Evolutionary conservation across 331 rosid species (phyloP).

Genomic region (Prunus yedoensis): DNA sequence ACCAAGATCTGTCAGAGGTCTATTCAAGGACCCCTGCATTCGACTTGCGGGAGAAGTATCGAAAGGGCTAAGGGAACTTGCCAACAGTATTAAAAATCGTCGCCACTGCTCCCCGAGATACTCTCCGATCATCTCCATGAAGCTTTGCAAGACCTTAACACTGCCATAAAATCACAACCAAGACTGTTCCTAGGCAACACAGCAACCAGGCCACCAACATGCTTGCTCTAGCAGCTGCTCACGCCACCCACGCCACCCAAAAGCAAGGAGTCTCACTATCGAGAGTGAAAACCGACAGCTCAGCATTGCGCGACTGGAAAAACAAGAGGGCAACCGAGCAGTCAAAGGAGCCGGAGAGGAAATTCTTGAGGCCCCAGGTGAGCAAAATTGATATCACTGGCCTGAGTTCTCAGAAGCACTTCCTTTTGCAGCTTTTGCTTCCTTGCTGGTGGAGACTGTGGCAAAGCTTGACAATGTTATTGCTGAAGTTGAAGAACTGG

Average conservation of each 20-base stretch:
- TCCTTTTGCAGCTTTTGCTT: slow-evolving; percentile 95
- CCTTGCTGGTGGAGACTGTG: slow-evolving; percentile 87
- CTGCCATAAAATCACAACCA: slow-evolving; percentile 88
- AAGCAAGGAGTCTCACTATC: slow-evolving; percentile 51
- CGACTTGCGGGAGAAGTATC: slow-evolving; percentile 75
- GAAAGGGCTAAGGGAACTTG: slow-evolving; percentile 71
- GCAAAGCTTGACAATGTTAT: slow-evolving; percentile 84
- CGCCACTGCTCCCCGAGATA: slow-evolving; percentile 85
- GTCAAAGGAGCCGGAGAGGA: slow-evolving; percentile 55
- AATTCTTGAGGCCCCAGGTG: slow-evolving; percentile 65
- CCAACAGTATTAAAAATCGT: slow-evolving; percentile 66
- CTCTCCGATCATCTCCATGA: slow-evolving; percentile 92
- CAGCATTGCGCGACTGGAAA: slow-evolving; percentile 75
- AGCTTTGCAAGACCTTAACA: slow-evolving; percentile 81
- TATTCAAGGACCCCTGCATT: slow-evolving; percentile 87
- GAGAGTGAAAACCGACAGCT: slow-evolving; percentile 80
- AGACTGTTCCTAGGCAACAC: slow-evolving; percentile 80
- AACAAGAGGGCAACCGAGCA: slow-evolving; percentile 39
- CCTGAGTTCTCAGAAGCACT: slow-evolving; percentile 95
- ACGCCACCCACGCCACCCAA: slow-evolving; percentile 51
- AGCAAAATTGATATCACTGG: slow-evolving; percentile 81
- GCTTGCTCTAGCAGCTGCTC: slow-evolving; percentile 65
- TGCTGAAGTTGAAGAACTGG: slow-evolving; percentile 84
- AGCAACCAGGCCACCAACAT: slow-evolving; percentile 53
- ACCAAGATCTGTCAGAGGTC: slow-evolving; percentile 64